Base-by-base conservation (phyloP, 2,329 filamentous ascomycete genomes). In the Gremmenia infestans region DNA sequence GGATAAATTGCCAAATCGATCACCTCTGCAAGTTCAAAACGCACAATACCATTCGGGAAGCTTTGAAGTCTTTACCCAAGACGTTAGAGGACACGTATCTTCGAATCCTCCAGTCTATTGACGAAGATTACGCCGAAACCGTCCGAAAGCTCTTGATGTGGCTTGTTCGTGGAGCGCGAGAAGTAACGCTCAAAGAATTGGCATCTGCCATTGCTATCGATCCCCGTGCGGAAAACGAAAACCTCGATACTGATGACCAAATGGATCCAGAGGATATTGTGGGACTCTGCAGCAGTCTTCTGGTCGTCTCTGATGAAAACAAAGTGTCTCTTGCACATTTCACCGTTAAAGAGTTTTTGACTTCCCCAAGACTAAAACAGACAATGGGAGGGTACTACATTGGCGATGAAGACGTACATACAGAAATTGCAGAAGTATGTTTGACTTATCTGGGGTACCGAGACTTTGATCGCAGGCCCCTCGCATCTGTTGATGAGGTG, bases 261-360 rank as follows among this genome's bases (percentile, higher is more conserved):
- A 47, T 72, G 32, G 69, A 71, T 36, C 68, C 68, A 12, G 42
- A 64, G 25, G 69, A 73, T 8, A 56, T 61, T 25, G 28, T 55
- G 15, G 50, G 35, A 1, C 35, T 57, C 6, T 59, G 59, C 17
- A 48, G 53, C 8, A 57, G 50, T 46, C 50, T 59, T 5, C 42
- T 61, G 15, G 35, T 36, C 4, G 42, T 54, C 12, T 48, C 35
- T 14, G 50, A 52, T 48, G 55, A 45, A 42, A 22, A 25, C 5
- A 42, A 37, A 32, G 55, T 61, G 12, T 23, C 36, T 35, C 58
- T 71, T 6, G 66, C 68, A 7, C 68, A 72, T 62, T 67, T 65
- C 17, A 69, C 67, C 11, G 65, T 69, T 19, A 68, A 67, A 54
- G 66, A 70, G 35, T 71, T 67, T 50, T 57, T 70, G 7, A 52